A percentile compares a stretch with the other conserved stretches of the same genome.
These are phyloP conservation scores for Saccharomycodes ludwigii DNA, from an alignment of 805 yeast genomes.

Conservation along the genomic window DNA sequence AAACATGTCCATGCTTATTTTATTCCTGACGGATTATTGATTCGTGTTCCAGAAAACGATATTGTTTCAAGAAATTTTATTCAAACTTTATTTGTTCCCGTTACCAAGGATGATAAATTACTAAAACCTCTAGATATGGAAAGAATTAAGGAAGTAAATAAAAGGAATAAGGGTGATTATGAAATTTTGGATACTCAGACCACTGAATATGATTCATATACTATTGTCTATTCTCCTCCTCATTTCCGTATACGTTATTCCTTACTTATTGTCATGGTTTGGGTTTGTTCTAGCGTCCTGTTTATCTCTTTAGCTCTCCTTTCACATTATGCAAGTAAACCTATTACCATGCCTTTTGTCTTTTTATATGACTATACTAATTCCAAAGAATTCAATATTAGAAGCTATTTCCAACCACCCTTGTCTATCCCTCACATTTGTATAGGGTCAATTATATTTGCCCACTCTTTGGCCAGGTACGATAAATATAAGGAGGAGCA, in stretches of 20 bases:
- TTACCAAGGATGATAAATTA: slow-evolving; percentile 64
- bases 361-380: neutral
- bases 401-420: too few species aligned
- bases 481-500: neutral
- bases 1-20: slow-evolving; percentile 39
- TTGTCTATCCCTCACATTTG: neutral
- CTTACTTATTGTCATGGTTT: slow-evolving; percentile 25
- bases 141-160: slow-evolving; percentile 21
- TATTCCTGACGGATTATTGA: slow-evolving; percentile 68
- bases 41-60: slow-evolving; percentile 82
- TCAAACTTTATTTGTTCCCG: slow-evolving; percentile 64
- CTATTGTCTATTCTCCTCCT: slow-evolving; percentile 83
- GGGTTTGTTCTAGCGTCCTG: slow-evolving; percentile 35
- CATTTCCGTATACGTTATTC: slow-evolving; percentile 48
- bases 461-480: neutral
- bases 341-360: neutral
- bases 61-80: slow-evolving; percentile 54
- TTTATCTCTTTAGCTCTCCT: slow-evolving; percentile 14
- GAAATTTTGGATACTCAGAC: slow-evolving; percentile 31
- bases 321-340: slow-evolving; percentile 19
- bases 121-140: slow-evolving; percentile 26
- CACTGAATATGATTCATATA: slow-evolving; percentile 35
- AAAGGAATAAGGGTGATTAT: slow-evolving; percentile 30
- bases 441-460: neutral
- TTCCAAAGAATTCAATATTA: neutral